A percentile compares a stretch with the other conserved stretches of the same genome.
These are phyloP conservation scores for Aspergillus panamensis DNA, from an alignment of 495 filamentous ascomycete genomes.

Conservation along the genomic window DNA sequence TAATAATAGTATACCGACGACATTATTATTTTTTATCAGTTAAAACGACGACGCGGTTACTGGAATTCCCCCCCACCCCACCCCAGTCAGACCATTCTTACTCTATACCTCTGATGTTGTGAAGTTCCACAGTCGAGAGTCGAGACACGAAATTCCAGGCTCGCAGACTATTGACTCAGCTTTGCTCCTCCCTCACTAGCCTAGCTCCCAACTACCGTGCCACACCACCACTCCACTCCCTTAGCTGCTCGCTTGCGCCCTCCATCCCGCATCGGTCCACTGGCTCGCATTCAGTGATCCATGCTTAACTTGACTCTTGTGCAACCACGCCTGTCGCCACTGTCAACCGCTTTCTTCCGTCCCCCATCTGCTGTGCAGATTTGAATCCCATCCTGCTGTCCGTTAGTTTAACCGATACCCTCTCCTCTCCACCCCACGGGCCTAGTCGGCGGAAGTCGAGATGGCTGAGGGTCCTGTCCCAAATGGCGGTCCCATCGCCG, in stretches of 20 bases:
- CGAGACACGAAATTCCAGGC: slow-evolving; percentile 8
- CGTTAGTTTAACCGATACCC: background rate
- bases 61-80: no score
- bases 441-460: slow-evolving; percentile 27
- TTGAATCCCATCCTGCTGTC: slow-evolving; percentile 20
- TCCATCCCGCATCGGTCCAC: slow-evolving; percentile 84
- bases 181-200: slow-evolving; percentile 12
- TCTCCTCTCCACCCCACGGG: slow-evolving; percentile 1
- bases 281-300: slow-evolving; percentile 28
- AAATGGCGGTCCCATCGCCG: slow-evolving; percentile 61
- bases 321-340: slow-evolving; percentile 32
- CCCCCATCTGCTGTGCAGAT: slow-evolving; percentile 41
- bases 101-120: background rate
- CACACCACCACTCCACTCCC: slow-evolving; percentile 23
- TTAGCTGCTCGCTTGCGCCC: slow-evolving; percentile 55
- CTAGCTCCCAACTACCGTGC: slow-evolving; percentile 13
- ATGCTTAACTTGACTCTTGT: slow-evolving; percentile 35
- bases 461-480: slow-evolving; percentile 39
- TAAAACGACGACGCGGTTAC: slow-evolving; percentile 5
- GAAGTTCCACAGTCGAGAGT: slow-evolving; percentile 5
- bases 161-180: slow-evolving; percentile 11
- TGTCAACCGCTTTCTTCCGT: slow-evolving; percentile 17
- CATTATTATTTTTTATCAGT: background rate
- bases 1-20: background rate
- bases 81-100: background rate